Evolutionary conservation across 2,329 filamentous ascomycete genomes (phyloP), one percentile per base, ranked within the genome.

Genomic region (Fusarium goolgardi): DNA sequence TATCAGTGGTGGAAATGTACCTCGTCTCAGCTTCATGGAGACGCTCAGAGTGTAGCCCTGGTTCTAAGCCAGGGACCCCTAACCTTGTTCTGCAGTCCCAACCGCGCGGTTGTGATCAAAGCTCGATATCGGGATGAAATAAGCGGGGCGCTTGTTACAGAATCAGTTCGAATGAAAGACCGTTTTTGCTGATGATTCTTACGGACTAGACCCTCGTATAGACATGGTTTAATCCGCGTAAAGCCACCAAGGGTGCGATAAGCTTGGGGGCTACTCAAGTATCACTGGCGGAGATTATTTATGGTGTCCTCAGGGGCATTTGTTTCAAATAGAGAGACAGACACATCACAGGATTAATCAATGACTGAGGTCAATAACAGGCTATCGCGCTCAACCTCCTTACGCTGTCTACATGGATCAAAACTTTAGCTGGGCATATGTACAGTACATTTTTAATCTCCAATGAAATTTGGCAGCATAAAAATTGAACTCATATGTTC

Each of bases 1-100:
- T 32, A 11, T 27, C 11, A 52, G 25, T 72, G 70, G 70, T 72
- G 70, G 70, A 71, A 72, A 31, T 50, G 20, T 21, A 6, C 20
- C 11, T 27, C 35, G 70, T 72, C 70, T 72, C 70, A 72, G 55
- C 29, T 57, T 61, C 67, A 61, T 71, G 69, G 69, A 54, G 67
- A 37, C 16, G 3, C 23, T 16, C 25, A 3, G 4, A 20, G n/a
- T 18, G 3, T 16, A 13, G 18, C 21, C 21, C 13, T 25, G 8
- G 21, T 41, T 9, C 0, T 5, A 31, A 31, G 8, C 29, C 15
- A 18, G 20, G 20, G 3, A 23, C 15, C 27, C n/a, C 7, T 39
- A 3, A 7, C 20, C n/a, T 21, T 46, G 27, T 15, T 20, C 1
- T 23, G 7, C 16, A n/a, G 20, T n/a, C 9, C 45, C 45, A 49